Evolutionary conservation across 129 eudicot genomes (phyloP).

Genomic region (Calendula officinalis): DNA sequence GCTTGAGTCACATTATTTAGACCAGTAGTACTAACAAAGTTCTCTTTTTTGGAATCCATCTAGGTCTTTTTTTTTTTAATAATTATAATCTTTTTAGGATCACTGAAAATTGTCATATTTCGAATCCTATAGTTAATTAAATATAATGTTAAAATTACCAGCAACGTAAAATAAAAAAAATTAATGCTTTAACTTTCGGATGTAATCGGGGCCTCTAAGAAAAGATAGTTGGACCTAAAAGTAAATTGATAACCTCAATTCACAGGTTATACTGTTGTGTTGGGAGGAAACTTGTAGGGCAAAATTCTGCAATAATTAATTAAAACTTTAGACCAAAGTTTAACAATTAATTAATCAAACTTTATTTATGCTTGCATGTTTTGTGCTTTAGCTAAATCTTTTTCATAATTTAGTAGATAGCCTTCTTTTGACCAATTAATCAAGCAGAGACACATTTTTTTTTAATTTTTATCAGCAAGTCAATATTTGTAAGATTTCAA

Average conservation of each 20-base stretch:
- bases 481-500: neutral
- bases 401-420: neutral
- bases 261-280: constrained; percentile 4
- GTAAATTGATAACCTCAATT: neutral
- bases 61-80: too few species aligned
- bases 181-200: too few species aligned
- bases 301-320: neutral
- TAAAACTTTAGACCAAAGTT: neutral
- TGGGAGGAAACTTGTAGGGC: constrained; percentile 16
- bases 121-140: too few species aligned
- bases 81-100: too few species aligned
- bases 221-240: neutral
- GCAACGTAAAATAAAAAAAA: too few species aligned
- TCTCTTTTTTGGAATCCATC: too few species aligned
- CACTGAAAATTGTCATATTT: too few species aligned
- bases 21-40: too few species aligned
- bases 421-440: too few species aligned
- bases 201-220: too few species aligned
- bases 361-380: neutral
- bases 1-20: too few species aligned
- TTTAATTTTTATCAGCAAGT: neutral
- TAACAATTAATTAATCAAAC: neutral
- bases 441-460: neutral
- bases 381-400: neutral
- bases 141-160: too few species aligned